Conservation (phyloP, 2,329 filamentous ascomycete genomes). For the Davidsoniella virescens region DNA sequence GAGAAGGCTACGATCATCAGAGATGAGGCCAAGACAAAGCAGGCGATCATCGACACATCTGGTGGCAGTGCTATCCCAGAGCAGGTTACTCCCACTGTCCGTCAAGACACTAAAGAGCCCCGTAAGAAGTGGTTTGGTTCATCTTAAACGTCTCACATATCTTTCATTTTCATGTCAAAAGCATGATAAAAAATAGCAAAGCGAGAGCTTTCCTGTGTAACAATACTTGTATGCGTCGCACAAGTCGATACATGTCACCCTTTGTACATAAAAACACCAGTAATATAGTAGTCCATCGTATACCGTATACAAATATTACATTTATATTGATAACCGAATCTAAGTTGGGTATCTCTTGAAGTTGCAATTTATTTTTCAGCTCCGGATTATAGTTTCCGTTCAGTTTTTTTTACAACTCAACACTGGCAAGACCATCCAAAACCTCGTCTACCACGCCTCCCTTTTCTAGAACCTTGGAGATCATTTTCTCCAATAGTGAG, state of each 20-base stretch:
- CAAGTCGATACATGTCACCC: too few species aligned
- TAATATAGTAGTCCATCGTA: not conserved
- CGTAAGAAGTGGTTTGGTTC: slow-evolving; percentile 13
- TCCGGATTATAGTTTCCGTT: not conserved
- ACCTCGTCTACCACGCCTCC: slow-evolving; percentile 70
- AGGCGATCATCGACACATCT: slow-evolving; percentile 11
- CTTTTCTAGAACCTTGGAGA: slow-evolving; percentile 58
- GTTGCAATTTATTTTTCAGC: not conserved
- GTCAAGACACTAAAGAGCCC: not conserved
- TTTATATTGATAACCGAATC: not conserved
- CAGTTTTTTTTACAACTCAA: slow-evolving; percentile 37
- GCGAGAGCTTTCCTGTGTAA: not conserved
- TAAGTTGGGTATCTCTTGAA: slow-evolving; percentile 6
- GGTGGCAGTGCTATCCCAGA: not conserved
- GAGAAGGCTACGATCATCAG: slow-evolving; percentile 16
- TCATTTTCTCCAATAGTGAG: slow-evolving; percentile 53
- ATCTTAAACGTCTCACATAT: slow-evolving; percentile 1
- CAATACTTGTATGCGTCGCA: not conserved
- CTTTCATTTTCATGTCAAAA: not conserved
- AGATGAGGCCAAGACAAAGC: slow-evolving; percentile 7
- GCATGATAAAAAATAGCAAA: not conserved
- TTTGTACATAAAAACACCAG: not conserved
- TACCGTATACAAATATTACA: not conserved
- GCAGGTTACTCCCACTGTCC: too few species aligned
- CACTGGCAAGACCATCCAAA: slow-evolving; percentile 60